These are phyloP conservation scores for Sporothrix curviconia DNA, from an alignment of 2,329 filamentous ascomycete genomes.

Conservation along the genomic window DNA sequence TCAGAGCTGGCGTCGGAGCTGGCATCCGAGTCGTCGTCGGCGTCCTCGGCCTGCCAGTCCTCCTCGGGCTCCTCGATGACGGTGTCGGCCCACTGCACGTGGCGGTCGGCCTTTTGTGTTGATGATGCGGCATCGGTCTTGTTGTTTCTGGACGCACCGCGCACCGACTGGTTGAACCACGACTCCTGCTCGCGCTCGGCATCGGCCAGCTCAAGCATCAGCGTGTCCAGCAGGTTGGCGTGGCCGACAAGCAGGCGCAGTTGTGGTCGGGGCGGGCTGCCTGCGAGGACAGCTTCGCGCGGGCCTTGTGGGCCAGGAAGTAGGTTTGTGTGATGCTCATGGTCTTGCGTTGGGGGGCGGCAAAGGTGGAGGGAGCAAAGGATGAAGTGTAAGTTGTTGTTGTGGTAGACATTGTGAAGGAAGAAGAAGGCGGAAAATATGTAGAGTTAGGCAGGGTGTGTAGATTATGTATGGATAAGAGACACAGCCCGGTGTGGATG, in stretches of 20 bases:
- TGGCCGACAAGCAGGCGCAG: slow-evolving; percentile 91
- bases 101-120: slow-evolving; percentile 48
- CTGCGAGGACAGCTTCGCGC: slow-evolving; percentile 90
- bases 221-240: slow-evolving; percentile 91
- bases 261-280: slow-evolving; percentile 88
- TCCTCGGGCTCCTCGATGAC: slow-evolving; percentile 68
- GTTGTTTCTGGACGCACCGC: slow-evolving; percentile 53
- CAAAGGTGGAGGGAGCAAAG: slow-evolving; percentile 33
- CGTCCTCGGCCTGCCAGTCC: slow-evolving; percentile 62
- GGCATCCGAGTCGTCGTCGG: slow-evolving; percentile 49
- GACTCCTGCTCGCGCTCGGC: slow-evolving; percentile 93
- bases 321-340: slow-evolving; percentile 99
- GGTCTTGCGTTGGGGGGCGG: slow-evolving; percentile 57
- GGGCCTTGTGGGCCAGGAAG: slow-evolving; percentile 94
- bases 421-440: neutral
- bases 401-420: slow-evolving; percentile 19
- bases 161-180: slow-evolving; percentile 96
- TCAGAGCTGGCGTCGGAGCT: slow-evolving; percentile 33
- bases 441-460: neutral
- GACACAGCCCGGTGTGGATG: neutral
- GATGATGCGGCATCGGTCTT: slow-evolving; percentile 24
- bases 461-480: slow-evolving; percentile 9
- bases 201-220: slow-evolving; percentile 85
- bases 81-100: slow-evolving; percentile 82
- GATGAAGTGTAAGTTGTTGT: slow-evolving; percentile 8